phyloP scores from a whole-genome alignment of 2,329 filamentous ascomycete species.

The Teratosphaeria epicoccoides region DNA sequence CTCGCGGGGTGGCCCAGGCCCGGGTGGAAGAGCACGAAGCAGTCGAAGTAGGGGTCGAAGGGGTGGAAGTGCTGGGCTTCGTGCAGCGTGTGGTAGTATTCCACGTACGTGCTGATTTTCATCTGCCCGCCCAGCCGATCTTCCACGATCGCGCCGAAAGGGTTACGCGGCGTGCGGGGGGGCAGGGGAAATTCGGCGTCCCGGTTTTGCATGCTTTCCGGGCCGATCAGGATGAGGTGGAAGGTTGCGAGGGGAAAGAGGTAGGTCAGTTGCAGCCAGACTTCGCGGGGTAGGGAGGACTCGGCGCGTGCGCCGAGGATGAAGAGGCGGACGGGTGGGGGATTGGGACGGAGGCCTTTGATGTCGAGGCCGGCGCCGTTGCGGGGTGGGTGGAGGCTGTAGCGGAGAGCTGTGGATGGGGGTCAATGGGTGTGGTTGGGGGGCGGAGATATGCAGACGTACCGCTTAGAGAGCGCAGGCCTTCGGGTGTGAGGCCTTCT shows the following conservation, averaged over 20 bases:
- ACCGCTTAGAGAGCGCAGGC: slow-evolving; percentile 89
- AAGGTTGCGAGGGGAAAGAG: slow-evolving; percentile 88
- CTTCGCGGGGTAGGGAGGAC: slow-evolving; percentile 84
- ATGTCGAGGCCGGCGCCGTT: slow-evolving; percentile 64
- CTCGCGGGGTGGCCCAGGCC: slow-evolving; percentile 89
- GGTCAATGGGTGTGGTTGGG: slow-evolving; percentile 9
- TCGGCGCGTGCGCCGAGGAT: slow-evolving; percentile 93
- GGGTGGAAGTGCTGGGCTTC: slow-evolving; percentile 82
- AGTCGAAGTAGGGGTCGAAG: slow-evolving; percentile 97
- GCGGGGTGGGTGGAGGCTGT: slow-evolving; percentile 81
- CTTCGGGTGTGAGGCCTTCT: slow-evolving; percentile 72
- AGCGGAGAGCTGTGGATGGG: slow-evolving; percentile 61
- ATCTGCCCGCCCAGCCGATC: slow-evolving; percentile 77
- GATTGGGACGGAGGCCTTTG: slow-evolving; percentile 69
- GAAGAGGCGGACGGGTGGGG: slow-evolving; percentile 84
- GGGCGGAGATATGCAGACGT: slow-evolving; percentile 26
- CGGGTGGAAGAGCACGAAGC: slow-evolving; percentile 93
- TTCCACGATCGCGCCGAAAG: slow-evolving; percentile 88
- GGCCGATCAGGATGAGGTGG: slow-evolving; percentile 88
- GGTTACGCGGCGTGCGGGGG: slow-evolving; percentile 71
- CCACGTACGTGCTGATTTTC: slow-evolving; percentile 96
- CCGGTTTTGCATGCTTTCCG: slow-evolving; percentile 89
- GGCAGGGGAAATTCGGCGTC: slow-evolving; percentile 89
- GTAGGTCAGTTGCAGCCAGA: slow-evolving; percentile 89
- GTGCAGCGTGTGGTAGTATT: slow-evolving; percentile 96